Conservation (phyloP, 768 basidiomycete genomes). For the Russula virescens region DNA sequence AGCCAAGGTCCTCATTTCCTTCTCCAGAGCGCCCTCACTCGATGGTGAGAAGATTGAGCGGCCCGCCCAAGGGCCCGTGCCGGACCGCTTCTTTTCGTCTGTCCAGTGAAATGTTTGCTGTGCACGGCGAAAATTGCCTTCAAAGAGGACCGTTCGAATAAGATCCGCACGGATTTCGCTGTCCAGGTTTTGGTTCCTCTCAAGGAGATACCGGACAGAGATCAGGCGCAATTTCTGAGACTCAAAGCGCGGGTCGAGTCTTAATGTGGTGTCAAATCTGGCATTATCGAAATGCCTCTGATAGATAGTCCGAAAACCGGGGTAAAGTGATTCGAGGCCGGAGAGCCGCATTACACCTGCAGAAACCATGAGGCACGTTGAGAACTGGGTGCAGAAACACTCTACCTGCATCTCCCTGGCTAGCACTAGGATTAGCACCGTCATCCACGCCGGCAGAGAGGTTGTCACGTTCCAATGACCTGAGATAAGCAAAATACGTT, state of each 20-base stretch:
- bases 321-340: conserved; percentile 9
- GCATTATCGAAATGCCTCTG: neutral
- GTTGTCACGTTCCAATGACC: conserved; percentile 6
- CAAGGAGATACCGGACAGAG: conserved; percentile 1
- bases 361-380: neutral
- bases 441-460: neutral
- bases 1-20: conserved; percentile 11
- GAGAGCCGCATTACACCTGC: neutral
- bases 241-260: neutral
- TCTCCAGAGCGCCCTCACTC: neutral
- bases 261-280: neutral
- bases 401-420: neutral
- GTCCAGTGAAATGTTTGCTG: neutral
- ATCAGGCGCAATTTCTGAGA: conserved; percentile 7
- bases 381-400: neutral
- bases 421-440: neutral
- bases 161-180: neutral
- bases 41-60: neutral
- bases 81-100: neutral
- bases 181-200: neutral
- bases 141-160: neutral
- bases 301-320: neutral
- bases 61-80: too few relatives aligned
- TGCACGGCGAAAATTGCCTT: conserved; percentile 13
- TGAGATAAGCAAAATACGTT: neutral